Evolutionary conservation across 805 yeast species (phyloP), one percentile per base, ranked within the genome.

Genomic region (Teunomyces lycoperdinae): DNA sequence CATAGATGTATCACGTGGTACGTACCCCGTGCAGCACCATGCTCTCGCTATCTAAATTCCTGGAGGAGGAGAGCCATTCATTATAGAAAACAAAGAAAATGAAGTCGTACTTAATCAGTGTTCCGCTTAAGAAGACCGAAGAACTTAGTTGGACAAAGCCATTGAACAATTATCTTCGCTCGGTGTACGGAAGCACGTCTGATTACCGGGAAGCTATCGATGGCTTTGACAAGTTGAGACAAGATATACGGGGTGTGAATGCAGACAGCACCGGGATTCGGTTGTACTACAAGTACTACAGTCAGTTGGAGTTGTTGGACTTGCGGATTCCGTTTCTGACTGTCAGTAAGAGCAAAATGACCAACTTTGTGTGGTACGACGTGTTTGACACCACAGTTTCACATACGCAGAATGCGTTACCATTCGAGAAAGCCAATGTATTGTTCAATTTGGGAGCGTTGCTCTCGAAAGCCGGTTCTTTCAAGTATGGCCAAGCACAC

Each of bases 381-480:
- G 85, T 94, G 4, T 87, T 83, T 58, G 68, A 70, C 6, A 58
- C 64, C 5, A 54, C 70, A 0, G 66, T 72, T 1, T 67, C 74
- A 10, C 77, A 77, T 50, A 73, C 85, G n/a, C 97, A 91, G 61
- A 79, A 79, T 57, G 85, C 96, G 0, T 58, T 88, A 39, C 89
- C 96, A 0, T 90, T 88, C 61, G 99, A 92, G 60, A 92, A 92
- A 67, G 96, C 97, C 0, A 80, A 87, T 24, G 70, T 85, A 2
- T 72, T 94, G 45, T 92, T 84, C 74, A 91, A 91, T 59, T 67
- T 91, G 45, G 97, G 83, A 1, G 76, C 88, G 0, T 58, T 83
- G 2, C 67, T 84, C 49, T 77, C 86, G 2, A 71, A 77, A 47
- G 68, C 78, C 32, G 85, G 84, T 0, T 46, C 49, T 1, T 13